These are phyloP conservation scores for Eucalyptus pumila DNA, from an alignment of 345 rosid species.

Conservation along the genomic window DNA sequence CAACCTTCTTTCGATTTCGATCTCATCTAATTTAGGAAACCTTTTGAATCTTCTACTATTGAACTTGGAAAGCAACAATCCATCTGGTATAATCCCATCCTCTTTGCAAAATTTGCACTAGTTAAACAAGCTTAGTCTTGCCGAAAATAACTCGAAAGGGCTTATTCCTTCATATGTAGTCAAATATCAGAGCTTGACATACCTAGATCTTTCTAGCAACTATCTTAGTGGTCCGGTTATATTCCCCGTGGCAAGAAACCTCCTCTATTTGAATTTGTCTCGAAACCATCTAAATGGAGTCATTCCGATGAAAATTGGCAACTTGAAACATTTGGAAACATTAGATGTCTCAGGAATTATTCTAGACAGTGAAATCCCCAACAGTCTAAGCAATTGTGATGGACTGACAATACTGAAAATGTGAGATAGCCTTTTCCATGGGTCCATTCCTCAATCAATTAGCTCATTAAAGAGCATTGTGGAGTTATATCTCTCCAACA, in stretches of 20 bases:
- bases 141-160: background rate
- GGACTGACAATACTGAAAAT: background rate
- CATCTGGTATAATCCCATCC: background rate
- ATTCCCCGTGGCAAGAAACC: background rate
- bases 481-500: background rate
- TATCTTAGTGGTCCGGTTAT: background rate
- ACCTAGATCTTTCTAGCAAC: background rate
- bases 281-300: background rate
- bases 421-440: background rate
- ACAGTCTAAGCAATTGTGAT: background rate
- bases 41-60: fast-evolving
- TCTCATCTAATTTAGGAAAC: too few relatives aligned
- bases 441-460: background rate
- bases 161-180: background rate
- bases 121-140: fast-evolving
- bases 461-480: background rate
- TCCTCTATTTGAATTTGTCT: background rate
- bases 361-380: fast-evolving
- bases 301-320: background rate
- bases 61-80: fast-evolving
- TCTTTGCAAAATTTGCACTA: background rate
- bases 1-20: too few relatives aligned
- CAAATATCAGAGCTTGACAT: background rate
- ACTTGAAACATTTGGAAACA: background rate
- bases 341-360: background rate